Percentiles rank a stretch among this genome's conserved stretches.
Evolutionary conservation across 2,329 filamentous ascomycete genomes (phyloP).

Genomic region (Aureobasidium sp.): DNA sequence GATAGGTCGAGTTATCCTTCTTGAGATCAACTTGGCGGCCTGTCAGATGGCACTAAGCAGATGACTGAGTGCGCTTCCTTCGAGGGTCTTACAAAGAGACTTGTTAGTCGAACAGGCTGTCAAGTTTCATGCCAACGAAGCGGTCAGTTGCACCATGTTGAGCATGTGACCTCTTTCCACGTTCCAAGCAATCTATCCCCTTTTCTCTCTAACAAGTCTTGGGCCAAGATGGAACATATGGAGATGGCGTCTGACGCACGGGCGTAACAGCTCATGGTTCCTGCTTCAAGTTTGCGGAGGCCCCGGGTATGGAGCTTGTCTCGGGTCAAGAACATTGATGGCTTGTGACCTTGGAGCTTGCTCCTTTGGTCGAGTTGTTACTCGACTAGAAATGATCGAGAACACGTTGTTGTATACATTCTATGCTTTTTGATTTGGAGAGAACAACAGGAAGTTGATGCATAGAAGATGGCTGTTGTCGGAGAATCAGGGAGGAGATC

Average conservation of each 20-base stretch:
- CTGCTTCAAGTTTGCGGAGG: not conserved
- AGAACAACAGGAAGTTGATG: not conserved
- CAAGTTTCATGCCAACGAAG: not conserved
- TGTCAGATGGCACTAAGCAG: not conserved
- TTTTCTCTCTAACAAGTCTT: not conserved
- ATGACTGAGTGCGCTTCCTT: not conserved
- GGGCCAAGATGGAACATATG: too few relatives aligned
- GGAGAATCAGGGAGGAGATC: conserved; percentile 8
- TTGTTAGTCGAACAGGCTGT: not conserved
- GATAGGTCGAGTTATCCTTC: too few relatives aligned
- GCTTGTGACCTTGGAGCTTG: not conserved
- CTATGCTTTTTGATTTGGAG: not conserved
- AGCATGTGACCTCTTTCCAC: not conserved
- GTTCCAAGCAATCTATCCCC: not conserved
- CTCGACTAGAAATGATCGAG: too few relatives aligned
- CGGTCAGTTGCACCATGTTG: not conserved
- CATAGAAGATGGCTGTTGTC: not conserved
- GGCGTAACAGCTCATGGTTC: not conserved
- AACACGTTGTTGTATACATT: not conserved
- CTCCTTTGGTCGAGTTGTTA: too few relatives aligned
- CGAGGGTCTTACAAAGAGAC: not conserved
- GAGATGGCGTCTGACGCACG: not conserved
- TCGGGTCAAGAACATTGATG: not conserved
- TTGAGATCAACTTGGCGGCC: not conserved
- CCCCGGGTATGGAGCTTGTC: not conserved